Conservation (phyloP, 257 asterid species). For the Echium plantagineum region DNA sequence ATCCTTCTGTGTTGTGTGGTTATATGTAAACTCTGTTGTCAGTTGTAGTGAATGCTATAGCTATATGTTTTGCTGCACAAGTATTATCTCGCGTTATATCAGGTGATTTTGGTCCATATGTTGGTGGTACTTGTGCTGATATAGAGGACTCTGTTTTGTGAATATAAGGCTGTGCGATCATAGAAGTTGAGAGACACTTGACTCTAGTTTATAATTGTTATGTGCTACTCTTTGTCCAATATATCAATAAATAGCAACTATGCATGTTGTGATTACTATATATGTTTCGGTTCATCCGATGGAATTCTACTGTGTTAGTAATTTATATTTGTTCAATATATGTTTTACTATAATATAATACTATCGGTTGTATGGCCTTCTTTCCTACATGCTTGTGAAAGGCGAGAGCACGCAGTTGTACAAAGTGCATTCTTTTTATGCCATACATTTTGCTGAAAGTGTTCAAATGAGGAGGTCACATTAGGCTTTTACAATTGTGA, state of each 20-base stretch:
- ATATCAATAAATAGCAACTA: not conserved
- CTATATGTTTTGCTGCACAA: not conserved
- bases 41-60: not conserved
- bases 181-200: not conserved
- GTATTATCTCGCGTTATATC: not conserved
- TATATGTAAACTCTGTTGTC: not conserved
- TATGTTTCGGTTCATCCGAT: too few relatives aligned
- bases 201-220: not conserved
- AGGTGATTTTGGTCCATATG: not conserved
- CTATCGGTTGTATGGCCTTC: too few relatives aligned
- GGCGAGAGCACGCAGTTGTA: too few relatives aligned
- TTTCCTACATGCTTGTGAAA: too few relatives aligned
- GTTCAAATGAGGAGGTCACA: too few relatives aligned
- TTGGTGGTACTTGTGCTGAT: not conserved
- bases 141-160: not conserved
- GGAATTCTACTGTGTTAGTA: too few relatives aligned
- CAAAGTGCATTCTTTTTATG: too few relatives aligned
- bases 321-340: too few relatives aligned
- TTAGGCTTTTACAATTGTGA: too few relatives aligned
- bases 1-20: not conserved
- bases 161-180: not conserved
- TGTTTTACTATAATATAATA: too few relatives aligned
- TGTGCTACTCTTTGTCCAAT: not conserved
- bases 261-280: not conserved
- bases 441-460: too few relatives aligned